These are phyloP conservation scores for Tuber magnatum DNA, from an alignment of 495 filamentous ascomycete species.

Conservation along the genomic window DNA sequence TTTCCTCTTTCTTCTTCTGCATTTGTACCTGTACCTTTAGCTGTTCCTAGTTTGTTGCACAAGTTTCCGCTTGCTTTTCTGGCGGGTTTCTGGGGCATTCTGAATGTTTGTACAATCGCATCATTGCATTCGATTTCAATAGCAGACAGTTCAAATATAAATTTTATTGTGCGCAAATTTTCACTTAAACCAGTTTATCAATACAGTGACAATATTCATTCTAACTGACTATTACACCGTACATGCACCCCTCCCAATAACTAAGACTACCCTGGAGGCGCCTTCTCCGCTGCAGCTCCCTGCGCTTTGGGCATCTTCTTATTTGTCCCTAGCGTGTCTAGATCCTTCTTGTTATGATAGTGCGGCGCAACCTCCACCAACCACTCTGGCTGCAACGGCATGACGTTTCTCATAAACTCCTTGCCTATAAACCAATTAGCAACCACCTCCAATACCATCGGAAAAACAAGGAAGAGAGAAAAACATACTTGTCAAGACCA, in stretches of 20 bases:
- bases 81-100: neutral
- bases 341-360: constrained; percentile 87
- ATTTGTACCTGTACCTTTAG: neutral
- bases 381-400: constrained; percentile 81
- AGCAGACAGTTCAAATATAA: neutral
- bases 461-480: neutral
- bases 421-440: constrained; percentile 45
- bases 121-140: neutral
- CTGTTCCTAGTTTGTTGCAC: neutral
- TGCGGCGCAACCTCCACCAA: constrained; percentile 88
- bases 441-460: neutral
- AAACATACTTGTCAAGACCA: constrained; percentile 68
- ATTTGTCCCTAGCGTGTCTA: constrained; percentile 71
- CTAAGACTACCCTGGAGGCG: constrained; percentile 2
- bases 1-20: neutral
- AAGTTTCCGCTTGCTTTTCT: neutral
- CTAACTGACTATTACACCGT: neutral
- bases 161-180: neutral
- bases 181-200: neutral
- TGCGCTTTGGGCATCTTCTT: constrained; percentile 69
- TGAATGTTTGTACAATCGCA: neutral
- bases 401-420: constrained; percentile 84
- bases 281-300: constrained; percentile 44
- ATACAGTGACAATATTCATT: neutral
- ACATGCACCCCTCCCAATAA: constrained; percentile 1